A percentile compares a stretch with the other conserved stretches of the same genome.
These are phyloP conservation scores for Leishmania arabica DNA, from an alignment of 208 protist genomes.

Conservation along the genomic window DNA sequence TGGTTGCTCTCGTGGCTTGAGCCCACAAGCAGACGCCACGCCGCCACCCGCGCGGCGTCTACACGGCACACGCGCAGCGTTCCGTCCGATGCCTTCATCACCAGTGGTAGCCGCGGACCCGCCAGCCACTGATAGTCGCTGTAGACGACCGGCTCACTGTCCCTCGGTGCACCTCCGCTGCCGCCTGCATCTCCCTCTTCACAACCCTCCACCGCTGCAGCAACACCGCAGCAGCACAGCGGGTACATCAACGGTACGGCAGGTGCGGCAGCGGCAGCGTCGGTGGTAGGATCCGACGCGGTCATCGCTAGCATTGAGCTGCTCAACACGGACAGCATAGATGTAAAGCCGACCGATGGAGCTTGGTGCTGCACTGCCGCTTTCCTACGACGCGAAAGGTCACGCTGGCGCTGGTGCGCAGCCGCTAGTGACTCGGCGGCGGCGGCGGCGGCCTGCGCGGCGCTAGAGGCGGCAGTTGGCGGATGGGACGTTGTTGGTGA, in stretches of 20 bases:
- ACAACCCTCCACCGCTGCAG: not conserved
- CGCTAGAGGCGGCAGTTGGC: not conserved
- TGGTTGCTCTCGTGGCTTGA: not conserved
- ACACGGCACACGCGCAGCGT: conserved; percentile 14
- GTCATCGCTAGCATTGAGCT: conserved; percentile 12
- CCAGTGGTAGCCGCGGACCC: conserved; percentile 11
- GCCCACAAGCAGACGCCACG: conserved; percentile 19
- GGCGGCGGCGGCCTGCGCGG: not conserved
- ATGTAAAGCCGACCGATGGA: conserved; percentile 2
- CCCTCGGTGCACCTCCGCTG: not conserved
- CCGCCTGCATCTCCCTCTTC: not conserved
- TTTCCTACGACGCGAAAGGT: not conserved
- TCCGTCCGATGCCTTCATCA: conserved; percentile 6
- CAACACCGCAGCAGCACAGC: conserved; percentile 16
- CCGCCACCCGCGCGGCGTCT: conserved; percentile 11
- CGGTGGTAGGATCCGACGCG: not conserved
- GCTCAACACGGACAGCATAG: conserved; percentile 18
- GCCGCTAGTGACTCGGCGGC: not conserved
- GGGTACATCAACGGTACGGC: conserved; percentile 11
- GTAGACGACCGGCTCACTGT: conserved; percentile 2
- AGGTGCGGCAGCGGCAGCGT: not conserved
- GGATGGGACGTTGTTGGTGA: not conserved
- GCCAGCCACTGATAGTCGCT: conserved; percentile 15
- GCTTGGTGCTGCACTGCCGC: not conserved
- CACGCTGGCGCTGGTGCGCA: not conserved